Percentiles rank a stretch among this genome's conserved stretches.
Evolutionary conservation across 352 stramenopile species (phyloP).

Genomic region (Phytopythium ostracodes): DNA sequence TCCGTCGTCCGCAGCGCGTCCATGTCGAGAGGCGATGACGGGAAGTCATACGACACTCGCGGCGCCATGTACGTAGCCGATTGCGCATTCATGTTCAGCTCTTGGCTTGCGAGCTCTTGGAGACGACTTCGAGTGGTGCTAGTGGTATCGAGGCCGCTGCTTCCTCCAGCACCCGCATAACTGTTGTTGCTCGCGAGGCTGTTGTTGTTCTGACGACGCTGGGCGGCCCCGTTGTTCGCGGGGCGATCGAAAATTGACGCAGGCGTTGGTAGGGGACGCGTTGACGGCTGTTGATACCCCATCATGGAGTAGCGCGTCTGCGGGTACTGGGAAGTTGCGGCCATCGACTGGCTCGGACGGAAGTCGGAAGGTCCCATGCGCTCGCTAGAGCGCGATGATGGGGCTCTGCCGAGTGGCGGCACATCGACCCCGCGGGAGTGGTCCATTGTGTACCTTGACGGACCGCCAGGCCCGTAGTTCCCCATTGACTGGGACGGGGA

Average conservation of each 20-base stretch:
- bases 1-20: slow-evolving; percentile 22
- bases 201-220: slow-evolving; percentile 10
- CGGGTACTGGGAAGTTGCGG: slow-evolving; percentile 1
- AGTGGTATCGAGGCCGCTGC: slow-evolving; percentile 12
- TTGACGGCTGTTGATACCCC: slow-evolving; percentile 16
- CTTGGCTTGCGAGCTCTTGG: slow-evolving; percentile 27
- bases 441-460: not conserved
- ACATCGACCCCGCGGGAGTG: not conserved
- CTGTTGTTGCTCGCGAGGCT: slow-evolving; percentile 15
- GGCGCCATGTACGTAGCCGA: not conserved
- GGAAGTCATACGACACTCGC: slow-evolving; percentile 3
- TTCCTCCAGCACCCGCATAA: slow-evolving; percentile 11
- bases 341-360: slow-evolving; percentile 28
- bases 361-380: slow-evolving; percentile 33
- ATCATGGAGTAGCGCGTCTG: slow-evolving; percentile 16
- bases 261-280: slow-evolving; percentile 14
- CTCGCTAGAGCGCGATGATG: slow-evolving; percentile 19
- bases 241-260: slow-evolving; percentile 69
- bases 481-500: not conserved
- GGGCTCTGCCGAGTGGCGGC: slow-evolving; percentile 3
- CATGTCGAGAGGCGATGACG: slow-evolving; percentile 24
- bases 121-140: slow-evolving; percentile 25
- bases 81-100: slow-evolving; percentile 8
- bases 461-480: not conserved
- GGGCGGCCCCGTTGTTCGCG: slow-evolving; percentile 8